Evolutionary conservation across 2,329 filamentous ascomycete species (phyloP).

Genomic region (Aspergillus tanneri): DNA sequence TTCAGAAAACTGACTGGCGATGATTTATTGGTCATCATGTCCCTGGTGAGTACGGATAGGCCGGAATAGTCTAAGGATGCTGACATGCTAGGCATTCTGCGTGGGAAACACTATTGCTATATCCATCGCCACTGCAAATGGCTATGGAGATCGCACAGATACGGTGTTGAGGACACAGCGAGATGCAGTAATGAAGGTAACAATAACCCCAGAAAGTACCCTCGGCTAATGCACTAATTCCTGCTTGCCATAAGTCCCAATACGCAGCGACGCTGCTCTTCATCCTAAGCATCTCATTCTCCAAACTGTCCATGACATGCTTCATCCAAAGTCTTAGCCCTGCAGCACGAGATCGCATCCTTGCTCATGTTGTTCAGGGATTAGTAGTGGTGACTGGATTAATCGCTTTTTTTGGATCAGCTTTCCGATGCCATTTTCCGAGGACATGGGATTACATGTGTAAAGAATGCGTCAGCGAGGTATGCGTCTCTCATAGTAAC

Average conservation of each 20-base stretch:
- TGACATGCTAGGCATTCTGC: constrained; percentile 11
- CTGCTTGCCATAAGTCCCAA: constrained; percentile 14
- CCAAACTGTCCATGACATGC: constrained; percentile 22
- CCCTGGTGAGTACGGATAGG: constrained; percentile 11
- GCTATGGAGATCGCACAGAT: constrained; percentile 22
- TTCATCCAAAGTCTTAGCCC: constrained; percentile 23
- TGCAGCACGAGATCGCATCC: constrained; percentile 16
- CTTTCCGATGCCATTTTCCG: constrained; percentile 20
- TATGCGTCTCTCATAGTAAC: background rate
- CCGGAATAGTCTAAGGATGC: background rate
- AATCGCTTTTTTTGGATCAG: constrained; percentile 18
- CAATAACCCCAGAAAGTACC: background rate
- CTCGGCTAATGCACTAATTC: background rate
- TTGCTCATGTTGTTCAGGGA: constrained; percentile 15
- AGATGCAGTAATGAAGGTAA: constrained; percentile 23
- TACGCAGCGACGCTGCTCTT: constrained; percentile 21
- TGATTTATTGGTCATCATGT: constrained; percentile 21
- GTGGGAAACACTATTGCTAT: constrained; percentile 19
- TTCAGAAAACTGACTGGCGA: constrained; percentile 21
- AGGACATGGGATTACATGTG: constrained; percentile 21
- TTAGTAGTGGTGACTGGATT: constrained; percentile 14
- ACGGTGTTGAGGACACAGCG: constrained; percentile 13
- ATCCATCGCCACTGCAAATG: constrained; percentile 20
- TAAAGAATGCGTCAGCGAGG: constrained; percentile 19
- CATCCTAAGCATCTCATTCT: constrained; percentile 20